Percentiles rank a stretch among this genome's conserved stretches.
Evolutionary conservation across 495 filamentous ascomycete genomes (phyloP).

Genomic region (Xylaria grammica): DNA sequence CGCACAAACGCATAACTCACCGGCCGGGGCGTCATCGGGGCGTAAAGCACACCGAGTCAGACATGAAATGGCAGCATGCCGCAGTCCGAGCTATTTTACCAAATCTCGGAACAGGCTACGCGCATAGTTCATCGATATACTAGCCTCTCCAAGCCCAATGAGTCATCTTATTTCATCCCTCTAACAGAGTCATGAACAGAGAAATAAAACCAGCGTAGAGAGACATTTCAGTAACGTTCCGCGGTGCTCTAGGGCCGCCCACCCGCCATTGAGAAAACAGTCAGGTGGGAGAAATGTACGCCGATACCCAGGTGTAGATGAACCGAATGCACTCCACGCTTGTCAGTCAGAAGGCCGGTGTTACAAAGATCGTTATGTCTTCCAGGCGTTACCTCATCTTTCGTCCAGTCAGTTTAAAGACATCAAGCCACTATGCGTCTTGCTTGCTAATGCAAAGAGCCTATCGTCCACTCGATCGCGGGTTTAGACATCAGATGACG

Average conservation of each 20-base stretch:
- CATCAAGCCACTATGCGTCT: not conserved
- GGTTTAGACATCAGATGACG: conserved; percentile 36
- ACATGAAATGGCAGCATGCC: conserved; percentile 22
- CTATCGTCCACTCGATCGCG: conserved; percentile 3
- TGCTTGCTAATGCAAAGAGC: not conserved
- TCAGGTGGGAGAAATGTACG: no score
- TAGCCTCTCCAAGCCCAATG: conserved; percentile 5
- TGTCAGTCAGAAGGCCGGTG: not conserved
- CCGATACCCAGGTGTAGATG: no score
- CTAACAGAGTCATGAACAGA: not conserved
- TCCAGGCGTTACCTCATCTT: not conserved
- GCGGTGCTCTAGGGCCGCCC: no score
- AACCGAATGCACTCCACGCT: not conserved
- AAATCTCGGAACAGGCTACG: conserved; percentile 37
- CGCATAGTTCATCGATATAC: conserved; percentile 28
- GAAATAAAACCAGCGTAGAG: not conserved
- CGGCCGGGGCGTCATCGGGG: not conserved
- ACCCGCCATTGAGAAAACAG: no score
- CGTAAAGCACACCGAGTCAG: conserved; percentile 9
- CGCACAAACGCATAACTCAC: conserved; percentile 10
- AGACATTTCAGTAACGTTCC: not conserved
- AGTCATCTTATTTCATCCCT: not conserved
- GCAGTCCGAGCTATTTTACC: conserved; percentile 28
- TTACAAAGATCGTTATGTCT: not conserved
- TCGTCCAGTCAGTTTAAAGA: not conserved